Conservation (phyloP, 1,284 basidiomycete genomes). For the Fistulinella cinereoalba region DNA sequence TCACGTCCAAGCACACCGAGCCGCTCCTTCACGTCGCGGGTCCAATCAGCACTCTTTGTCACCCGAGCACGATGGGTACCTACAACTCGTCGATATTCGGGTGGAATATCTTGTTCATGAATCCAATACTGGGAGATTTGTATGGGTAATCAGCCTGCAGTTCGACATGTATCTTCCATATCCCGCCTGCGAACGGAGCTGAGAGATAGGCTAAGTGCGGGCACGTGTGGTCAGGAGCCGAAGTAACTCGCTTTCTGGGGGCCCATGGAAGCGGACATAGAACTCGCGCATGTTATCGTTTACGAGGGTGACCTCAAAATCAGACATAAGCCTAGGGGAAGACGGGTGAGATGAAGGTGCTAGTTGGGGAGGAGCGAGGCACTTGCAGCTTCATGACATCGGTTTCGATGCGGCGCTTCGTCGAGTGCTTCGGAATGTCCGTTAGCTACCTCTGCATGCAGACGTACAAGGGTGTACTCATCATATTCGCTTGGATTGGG, state of each 20-base stretch:
- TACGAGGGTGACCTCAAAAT: constrained; percentile 94
- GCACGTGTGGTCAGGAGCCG: constrained; percentile 7
- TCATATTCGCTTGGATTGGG: constrained; percentile 34
- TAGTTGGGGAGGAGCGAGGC: background rate
- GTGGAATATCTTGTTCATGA: constrained; percentile 99
- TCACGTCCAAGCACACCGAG: constrained; percentile 94
- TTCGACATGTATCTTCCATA: constrained; percentile 99
- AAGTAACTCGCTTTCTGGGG: constrained; percentile 79
- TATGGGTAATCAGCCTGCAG: constrained; percentile 99
- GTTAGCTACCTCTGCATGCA: constrained; percentile 15
- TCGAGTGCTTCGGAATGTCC: constrained; percentile 33
- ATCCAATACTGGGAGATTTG: constrained; percentile 98
- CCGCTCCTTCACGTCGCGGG: constrained; percentile 62
- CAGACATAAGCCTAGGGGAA: constrained; percentile 83
- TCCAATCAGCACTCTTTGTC: constrained; percentile 5
- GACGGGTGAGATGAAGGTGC: constrained; percentile 11
- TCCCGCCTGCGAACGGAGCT: constrained; percentile 95
- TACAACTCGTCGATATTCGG: constrained; percentile 97
- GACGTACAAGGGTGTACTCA: constrained; percentile 30
- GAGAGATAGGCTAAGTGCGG: constrained; percentile 10
- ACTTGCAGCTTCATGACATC: constrained; percentile 99
- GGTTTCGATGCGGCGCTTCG: constrained; percentile 95
- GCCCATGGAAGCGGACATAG: constrained; percentile 94
- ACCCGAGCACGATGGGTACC: constrained; percentile 28
- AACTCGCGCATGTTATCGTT: constrained; percentile 99